Conservation (phyloP, 2,329 filamentous ascomycete species). For the Hymenoscyphus albidus region DNA sequence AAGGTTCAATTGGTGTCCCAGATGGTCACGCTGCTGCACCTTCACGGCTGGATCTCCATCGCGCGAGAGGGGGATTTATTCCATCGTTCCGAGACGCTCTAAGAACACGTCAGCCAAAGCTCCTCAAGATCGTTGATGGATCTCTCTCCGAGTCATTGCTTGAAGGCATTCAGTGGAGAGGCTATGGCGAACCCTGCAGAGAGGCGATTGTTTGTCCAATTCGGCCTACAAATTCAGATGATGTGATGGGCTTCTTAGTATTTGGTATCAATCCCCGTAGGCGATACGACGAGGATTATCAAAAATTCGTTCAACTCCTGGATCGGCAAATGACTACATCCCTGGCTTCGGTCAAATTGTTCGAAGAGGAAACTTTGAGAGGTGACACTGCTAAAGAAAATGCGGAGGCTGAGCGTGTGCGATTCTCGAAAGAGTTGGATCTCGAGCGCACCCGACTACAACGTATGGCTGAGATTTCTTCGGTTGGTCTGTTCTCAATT, state of each 20-base stretch:
- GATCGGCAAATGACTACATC: constrained; percentile 73
- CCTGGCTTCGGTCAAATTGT: constrained; percentile 73
- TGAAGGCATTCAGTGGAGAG: constrained; percentile 64
- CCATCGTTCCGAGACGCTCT: constrained; percentile 73
- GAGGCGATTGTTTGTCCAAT: constrained; percentile 75
- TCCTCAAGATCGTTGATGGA: constrained; percentile 60
- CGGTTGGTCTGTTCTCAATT: constrained; percentile 82
- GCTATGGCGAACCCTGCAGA: constrained; percentile 65
- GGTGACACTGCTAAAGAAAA: constrained; percentile 63
- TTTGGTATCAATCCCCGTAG: constrained; percentile 63
- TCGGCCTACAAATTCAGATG: constrained; percentile 67
- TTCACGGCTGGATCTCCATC: constrained; percentile 61
- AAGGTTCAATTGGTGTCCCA: constrained; percentile 68
- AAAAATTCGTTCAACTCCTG: constrained; percentile 69
- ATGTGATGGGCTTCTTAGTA: constrained; percentile 52
- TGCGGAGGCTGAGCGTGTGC: constrained; percentile 58
- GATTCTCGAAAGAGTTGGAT: constrained; percentile 29
- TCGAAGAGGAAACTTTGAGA: constrained; percentile 74
- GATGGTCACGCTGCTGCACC: constrained; percentile 58
- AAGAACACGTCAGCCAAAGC: constrained; percentile 60
- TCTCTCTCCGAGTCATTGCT: constrained; percentile 62
- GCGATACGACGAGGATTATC: constrained; percentile 75
- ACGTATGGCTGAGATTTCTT: constrained; percentile 77
- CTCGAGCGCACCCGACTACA: constrained; percentile 28
- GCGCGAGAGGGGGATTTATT: constrained; percentile 68